Base-by-base conservation (phyloP, 2,329 filamentous ascomycete species). In the Ophiostoma australiae region DNA sequence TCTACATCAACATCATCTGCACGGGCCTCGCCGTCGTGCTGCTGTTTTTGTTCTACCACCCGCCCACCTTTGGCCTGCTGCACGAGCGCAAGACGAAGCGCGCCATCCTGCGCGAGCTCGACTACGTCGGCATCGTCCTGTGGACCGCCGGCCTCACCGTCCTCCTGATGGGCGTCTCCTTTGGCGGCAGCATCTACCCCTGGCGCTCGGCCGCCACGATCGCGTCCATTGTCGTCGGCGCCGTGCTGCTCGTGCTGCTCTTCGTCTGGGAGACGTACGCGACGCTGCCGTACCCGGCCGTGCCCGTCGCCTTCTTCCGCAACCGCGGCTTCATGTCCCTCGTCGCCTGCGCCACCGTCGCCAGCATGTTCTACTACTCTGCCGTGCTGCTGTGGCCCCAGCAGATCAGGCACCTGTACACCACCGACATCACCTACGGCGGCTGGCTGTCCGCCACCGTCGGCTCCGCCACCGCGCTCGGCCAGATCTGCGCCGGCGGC, bases 1-100 rank as follows among this genome's bases (percentile, higher is more conserved):
- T 79, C 73, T 81, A 81, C 73, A 77, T 82, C 73, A 80, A 80
- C 72, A 80, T 81, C 68, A 81, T 79, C 37, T 75, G 77, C 23
- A 76, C 77, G 37, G 77, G 75, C 6, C 74, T 80, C n/a, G 52
- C 52, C 8, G 52, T 58, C 10, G 52, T 58, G 1, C n/a, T 58
- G 8, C n/a, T 58, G 2, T 79, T 78, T 72, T 66, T 81, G 73
- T 82, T 80, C 72, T 82, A 82, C 74, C 78, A 80, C 71, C 81
- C 80, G 5, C 80, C 81, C 1, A 78, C 78, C 0, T 82, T 82
- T 70, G 75, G 79, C 17, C 77, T 81, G 11, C 75, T 81, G 1
- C 80, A 81, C 72, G 79, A 80, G 44, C 74, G 76, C 48, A 80
- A 79, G 75, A 80, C 78, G 7, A 79, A 79, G 73, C 74, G 73